Evolutionary conservation across 2,329 filamentous ascomycete genomes (phyloP), one percentile per base, ranked within the genome.

Genomic region (Camillea tinctor): DNA sequence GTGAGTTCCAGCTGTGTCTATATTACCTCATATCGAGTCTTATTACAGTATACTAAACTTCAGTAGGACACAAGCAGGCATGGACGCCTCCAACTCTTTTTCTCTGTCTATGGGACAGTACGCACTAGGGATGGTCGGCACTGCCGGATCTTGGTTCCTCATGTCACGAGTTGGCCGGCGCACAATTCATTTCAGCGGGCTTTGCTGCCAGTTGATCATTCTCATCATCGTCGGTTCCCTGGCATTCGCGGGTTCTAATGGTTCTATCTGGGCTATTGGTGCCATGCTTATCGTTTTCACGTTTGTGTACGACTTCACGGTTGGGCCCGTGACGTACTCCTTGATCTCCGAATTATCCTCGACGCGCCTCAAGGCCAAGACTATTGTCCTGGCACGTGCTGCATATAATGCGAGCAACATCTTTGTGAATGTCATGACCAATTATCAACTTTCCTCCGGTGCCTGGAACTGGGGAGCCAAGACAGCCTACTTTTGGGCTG

Each of bases 281-380:
- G 66, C 76, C 62, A 66, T 86, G 67, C 73, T 85, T 3, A 75
- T 86, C 50, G 69, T 82, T 48, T 84, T 81, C 64, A 82, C 80
- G 0, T 81, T 84, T 56, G 73, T 80, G 2, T 86, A 85, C 70
- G 81, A 82, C 72, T 76, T 81, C 57, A 81, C 81, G 1, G 77
- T 85, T 13, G 84, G 84, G 0, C 83, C 83, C 0, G 78, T 84
- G 7, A 80, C 80, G 4, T 86, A 84, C 69, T 77, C 77, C 1
- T 72, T 85, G 24, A 67, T 84, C 11, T 78, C 82, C 0, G 84
- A 86, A 64, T 76, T 81, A 3, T 82, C 82, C 0, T 84, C 82
- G 0, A 81, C 80, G 0, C 77, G 83, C 8, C 78, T 86, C 44
- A 80, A 82, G 61, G 76, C 79, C 26, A 84, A 85, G 73, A 84